Conservation (phyloP, 371 early-diverging fungal species). For the Phascolomyces articulosus region DNA sequence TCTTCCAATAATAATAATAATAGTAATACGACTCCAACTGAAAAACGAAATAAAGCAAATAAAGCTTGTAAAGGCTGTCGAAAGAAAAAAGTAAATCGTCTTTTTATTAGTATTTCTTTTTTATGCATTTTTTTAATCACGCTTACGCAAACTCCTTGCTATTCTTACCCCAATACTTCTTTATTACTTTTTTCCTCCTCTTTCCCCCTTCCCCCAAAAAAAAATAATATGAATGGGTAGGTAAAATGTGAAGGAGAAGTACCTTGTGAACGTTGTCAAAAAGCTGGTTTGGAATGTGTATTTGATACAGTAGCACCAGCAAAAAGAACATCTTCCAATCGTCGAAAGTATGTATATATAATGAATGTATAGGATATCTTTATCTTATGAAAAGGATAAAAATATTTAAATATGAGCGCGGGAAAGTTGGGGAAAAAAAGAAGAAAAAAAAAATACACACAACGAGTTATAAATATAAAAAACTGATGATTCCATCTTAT, state of each 20-base stretch:
- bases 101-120: neutral
- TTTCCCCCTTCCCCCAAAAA: neutral
- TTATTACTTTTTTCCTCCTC: neutral
- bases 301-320: constrained; percentile 44
- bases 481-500: too few species aligned
- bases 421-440: neutral
- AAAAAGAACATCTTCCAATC: constrained; percentile 48
- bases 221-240: constrained; percentile 20
- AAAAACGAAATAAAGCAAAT: constrained; percentile 46
- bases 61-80: constrained; percentile 55
- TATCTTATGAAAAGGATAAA: neutral
- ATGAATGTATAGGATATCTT: neutral
- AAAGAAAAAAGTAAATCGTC: constrained; percentile 51
- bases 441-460: neutral
- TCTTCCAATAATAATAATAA: too few species aligned
- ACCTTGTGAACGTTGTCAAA: constrained; percentile 48
- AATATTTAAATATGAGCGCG: neutral
- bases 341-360: constrained; percentile 26
- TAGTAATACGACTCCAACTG: neutral
- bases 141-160: constrained; percentile 20
- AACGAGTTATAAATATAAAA: too few species aligned
- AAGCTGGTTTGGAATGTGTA: constrained; percentile 39
- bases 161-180: constrained; percentile 8
- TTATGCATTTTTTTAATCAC: constrained; percentile 18
- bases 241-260: constrained; percentile 55